These are phyloP conservation scores for Pythium dissimile DNA, from an alignment of 352 stramenopile species.

Conservation along the genomic window DNA sequence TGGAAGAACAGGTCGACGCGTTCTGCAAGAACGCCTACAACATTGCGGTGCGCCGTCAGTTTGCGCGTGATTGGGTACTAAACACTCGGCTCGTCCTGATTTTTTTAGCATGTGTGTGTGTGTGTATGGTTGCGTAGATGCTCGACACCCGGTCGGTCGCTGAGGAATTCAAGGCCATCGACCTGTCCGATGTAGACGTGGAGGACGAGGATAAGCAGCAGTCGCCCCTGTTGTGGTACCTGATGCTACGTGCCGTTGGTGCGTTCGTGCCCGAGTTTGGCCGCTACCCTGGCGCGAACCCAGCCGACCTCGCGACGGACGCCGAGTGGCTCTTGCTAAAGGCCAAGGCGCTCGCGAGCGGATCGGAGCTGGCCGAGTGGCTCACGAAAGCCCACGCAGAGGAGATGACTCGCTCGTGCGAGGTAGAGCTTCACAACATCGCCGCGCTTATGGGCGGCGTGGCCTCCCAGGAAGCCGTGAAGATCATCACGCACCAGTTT, in stretches of 20 bases:
- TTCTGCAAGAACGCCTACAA: conserved; percentile 95
- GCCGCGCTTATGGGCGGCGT: conserved; percentile 95
- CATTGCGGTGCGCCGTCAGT: conserved; percentile 52
- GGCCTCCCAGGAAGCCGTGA: conserved; percentile 96
- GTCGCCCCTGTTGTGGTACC: conserved; percentile 95
- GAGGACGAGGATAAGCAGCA: conserved; percentile 81
- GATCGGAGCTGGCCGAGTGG: conserved; percentile 34
- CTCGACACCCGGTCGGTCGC: conserved; percentile 75
- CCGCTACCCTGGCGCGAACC: conserved; percentile 82
- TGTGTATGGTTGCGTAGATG: conserved; percentile 26
- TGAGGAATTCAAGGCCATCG: conserved; percentile 75
- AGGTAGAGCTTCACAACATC: conserved; percentile 93
- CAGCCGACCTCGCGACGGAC: conserved; percentile 51
- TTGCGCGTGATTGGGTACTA: not conserved
- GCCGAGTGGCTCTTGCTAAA: conserved; percentile 54
- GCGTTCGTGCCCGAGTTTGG: conserved; percentile 44
- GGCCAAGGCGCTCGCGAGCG: conserved; percentile 34
- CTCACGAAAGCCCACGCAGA: conserved; percentile 73
- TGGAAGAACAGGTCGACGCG: conserved; percentile 62
- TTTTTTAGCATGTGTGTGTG: too few species aligned
- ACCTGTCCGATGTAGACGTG: conserved; percentile 65
- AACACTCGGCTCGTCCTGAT: too few species aligned
- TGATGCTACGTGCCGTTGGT: conserved; percentile 84
- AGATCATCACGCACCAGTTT: conserved; percentile 98
- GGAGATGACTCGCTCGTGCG: conserved; percentile 92